Conservation (phyloP, 2,329 filamentous ascomycete species). For the Cordyceps fumosorosea region DNA sequence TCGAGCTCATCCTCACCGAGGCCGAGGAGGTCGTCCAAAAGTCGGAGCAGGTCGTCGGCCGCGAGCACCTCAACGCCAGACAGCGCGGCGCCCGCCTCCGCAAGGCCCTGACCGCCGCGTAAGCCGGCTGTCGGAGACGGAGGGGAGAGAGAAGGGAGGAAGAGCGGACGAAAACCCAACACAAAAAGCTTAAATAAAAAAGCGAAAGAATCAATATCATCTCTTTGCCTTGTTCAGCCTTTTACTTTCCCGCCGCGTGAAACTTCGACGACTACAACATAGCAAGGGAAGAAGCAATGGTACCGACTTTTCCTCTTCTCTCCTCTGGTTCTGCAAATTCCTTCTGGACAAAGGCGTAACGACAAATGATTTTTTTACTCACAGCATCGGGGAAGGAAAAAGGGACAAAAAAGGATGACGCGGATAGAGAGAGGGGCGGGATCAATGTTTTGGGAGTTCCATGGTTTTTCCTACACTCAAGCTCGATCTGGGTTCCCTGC, state of each 20-base stretch:
- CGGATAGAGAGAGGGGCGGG: background rate
- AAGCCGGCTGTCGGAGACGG: conserved; percentile 25
- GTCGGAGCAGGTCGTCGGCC: conserved; percentile 71
- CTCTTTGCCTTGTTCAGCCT: conserved; percentile 12
- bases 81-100: conserved; percentile 72
- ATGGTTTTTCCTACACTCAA: background rate
- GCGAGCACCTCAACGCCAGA: conserved; percentile 72
- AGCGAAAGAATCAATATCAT: conserved; percentile 14
- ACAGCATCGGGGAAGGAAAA: conserved; percentile 4
- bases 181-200: conserved; percentile 15
- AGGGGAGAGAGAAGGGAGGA: background rate
- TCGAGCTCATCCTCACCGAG: conserved; percentile 99
- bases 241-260: background rate
- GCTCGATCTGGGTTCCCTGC: background rate
- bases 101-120: conserved; percentile 60
- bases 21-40: conserved; percentile 94
- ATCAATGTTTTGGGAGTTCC: background rate
- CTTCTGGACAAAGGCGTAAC: background rate
- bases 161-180: background rate
- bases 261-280: conserved; percentile 2
- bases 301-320: background rate
- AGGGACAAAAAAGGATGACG: background rate
- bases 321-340: background rate
- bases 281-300: background rate
- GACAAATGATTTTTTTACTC: conserved; percentile 4